These are phyloP conservation scores for Helianthus tuberosus DNA, from an alignment of 129 eudicot species.

Conservation along the genomic window DNA sequence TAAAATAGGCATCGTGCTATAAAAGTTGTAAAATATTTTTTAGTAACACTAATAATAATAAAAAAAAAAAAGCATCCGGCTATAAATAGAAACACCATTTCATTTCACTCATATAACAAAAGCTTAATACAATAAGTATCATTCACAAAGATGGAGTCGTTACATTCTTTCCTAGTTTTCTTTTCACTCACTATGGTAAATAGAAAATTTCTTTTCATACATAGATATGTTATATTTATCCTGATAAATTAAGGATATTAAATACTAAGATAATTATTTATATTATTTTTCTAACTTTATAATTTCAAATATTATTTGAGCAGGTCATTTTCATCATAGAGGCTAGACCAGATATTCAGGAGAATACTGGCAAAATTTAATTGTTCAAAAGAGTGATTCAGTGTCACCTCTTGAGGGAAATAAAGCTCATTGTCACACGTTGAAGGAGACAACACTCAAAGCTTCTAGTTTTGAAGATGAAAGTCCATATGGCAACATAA, in stretches of 20 bases:
- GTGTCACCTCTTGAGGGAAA: not conserved
- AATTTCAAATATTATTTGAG: not conserved
- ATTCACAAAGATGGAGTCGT: not conserved
- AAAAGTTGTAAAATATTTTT: too few species aligned
- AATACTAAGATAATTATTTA: not conserved
- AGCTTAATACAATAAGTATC: not conserved
- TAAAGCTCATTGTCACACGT: not conserved
- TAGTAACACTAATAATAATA: too few species aligned
- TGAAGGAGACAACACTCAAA: not conserved
- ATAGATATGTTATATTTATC: too few species aligned
- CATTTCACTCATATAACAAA: not conserved
- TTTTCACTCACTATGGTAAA: constrained; percentile 20
- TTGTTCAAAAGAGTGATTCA: not conserved
- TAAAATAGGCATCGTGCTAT: too few species aligned
- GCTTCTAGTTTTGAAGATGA: not conserved
- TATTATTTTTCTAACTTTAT: not conserved
- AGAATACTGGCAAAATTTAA: not conserved
- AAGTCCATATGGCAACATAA: not conserved
- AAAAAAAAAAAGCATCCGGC: not conserved
- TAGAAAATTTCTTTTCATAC: not conserved
- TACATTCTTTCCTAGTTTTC: constrained; percentile 2
- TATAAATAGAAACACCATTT: constrained; percentile 17
- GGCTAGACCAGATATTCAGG: not conserved
- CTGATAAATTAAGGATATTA: too few species aligned
- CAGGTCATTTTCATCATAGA: not conserved